These are phyloP conservation scores for Ganoderma sinense DNA, from an alignment of 1,284 basidiomycete species.

Conservation along the genomic window DNA sequence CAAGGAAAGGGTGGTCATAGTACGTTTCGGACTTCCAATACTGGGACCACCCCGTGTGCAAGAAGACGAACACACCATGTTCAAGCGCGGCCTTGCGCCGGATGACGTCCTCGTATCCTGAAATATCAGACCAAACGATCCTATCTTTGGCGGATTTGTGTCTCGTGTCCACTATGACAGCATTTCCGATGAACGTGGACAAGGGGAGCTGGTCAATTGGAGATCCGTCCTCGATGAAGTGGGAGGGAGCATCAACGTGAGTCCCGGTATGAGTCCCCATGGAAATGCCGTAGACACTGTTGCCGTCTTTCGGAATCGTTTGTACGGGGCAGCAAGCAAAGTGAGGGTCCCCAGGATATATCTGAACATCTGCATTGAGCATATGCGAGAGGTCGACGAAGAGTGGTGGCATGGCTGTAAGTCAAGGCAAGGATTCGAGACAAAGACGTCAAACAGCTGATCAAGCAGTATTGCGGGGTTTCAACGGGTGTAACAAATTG, in stretches of 20 bases:
- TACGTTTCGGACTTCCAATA: slow-evolving; percentile 60
- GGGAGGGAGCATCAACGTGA: slow-evolving; percentile 78
- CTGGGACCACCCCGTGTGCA: slow-evolving; percentile 42
- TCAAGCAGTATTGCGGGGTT: background rate
- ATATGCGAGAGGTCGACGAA: slow-evolving; percentile 61
- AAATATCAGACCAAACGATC: slow-evolving; percentile 63
- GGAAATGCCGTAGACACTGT: slow-evolving; percentile 55
- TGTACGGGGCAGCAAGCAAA: slow-evolving; percentile 43
- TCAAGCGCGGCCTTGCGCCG: slow-evolving; percentile 16
- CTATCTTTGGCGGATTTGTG: slow-evolving; percentile 46
- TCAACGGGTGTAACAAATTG: background rate
- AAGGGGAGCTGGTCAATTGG: slow-evolving; percentile 66
- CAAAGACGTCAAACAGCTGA: background rate
- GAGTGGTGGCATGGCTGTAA: slow-evolving; percentile 2
- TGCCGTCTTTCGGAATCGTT: slow-evolving; percentile 48
- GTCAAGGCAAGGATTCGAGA: background rate
- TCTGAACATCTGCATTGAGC: slow-evolving; percentile 48
- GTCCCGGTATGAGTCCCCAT: slow-evolving; percentile 71
- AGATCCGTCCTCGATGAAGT: slow-evolving; percentile 63
- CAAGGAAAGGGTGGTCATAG: slow-evolving; percentile 69
- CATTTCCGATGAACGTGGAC: slow-evolving; percentile 56
- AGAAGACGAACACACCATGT: slow-evolving; percentile 37
- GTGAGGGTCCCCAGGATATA: slow-evolving; percentile 63
- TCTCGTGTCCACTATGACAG: slow-evolving; percentile 57
- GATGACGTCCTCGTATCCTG: slow-evolving; percentile 40